Percentiles rank a stretch among this genome's conserved stretches.
These are phyloP conservation scores for Flueggea neowawraea DNA, from an alignment of 441 rosid species.

Conservation along the genomic window DNA sequence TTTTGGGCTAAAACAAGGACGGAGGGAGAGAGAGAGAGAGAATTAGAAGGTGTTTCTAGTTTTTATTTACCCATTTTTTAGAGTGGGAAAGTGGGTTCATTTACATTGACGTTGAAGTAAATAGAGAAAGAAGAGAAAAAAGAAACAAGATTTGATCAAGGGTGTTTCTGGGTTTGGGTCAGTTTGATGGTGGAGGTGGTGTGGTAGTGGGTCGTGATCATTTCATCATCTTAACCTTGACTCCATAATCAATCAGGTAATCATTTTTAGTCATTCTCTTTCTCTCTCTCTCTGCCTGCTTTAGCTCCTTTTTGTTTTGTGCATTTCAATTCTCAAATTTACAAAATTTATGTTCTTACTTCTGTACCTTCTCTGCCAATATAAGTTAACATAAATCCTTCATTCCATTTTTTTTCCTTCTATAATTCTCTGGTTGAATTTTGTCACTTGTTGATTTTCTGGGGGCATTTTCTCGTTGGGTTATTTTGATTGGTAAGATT, in stretches of 20 bases:
- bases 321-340: constrained; percentile 13
- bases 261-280: constrained; percentile 37
- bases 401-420: neutral
- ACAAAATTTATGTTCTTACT: neutral
- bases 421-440: constrained; percentile 7
- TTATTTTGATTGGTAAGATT: neutral
- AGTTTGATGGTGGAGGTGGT: constrained; percentile 11
- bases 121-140: constrained; percentile 11
- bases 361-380: constrained; percentile 14
- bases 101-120: constrained; percentile 16
- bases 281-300: constrained; percentile 7
- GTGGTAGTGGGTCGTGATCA: constrained; percentile 45
- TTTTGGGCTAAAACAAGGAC: constrained; percentile 19
- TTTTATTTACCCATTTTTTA: neutral
- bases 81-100: constrained; percentile 6
- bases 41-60: neutral
- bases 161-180: constrained; percentile 15
- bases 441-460: neutral
- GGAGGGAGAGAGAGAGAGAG: constrained; percentile 6
- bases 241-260: constrained; percentile 73
- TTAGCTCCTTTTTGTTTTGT: neutral
- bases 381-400: constrained; percentile 12
- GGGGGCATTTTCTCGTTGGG: neutral
- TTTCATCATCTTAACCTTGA: constrained; percentile 28
- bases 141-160: constrained; percentile 26